Conservation (phyloP, 1,284 basidiomycete species). For the Leccinum solheimii region DNA sequence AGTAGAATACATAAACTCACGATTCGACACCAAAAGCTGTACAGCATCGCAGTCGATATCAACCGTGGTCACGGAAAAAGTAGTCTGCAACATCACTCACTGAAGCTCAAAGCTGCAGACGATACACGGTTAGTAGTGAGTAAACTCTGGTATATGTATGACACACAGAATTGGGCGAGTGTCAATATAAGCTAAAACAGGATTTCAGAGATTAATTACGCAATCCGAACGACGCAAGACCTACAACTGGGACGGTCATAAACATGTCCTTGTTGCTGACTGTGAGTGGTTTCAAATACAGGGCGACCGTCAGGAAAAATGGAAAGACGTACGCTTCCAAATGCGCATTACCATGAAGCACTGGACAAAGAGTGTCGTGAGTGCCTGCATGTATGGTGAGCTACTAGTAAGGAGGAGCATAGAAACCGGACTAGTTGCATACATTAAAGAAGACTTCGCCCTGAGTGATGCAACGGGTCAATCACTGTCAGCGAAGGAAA, state of each 20-base stretch:
- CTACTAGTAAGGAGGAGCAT: not conserved
- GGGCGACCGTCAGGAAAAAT: not conserved
- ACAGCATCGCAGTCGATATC: not conserved
- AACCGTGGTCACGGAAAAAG: not conserved
- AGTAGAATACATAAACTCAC: slow-evolving; percentile 32
- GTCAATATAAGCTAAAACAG: slow-evolving; percentile 36
- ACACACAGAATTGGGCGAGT: slow-evolving; percentile 52
- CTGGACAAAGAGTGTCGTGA: slow-evolving; percentile 40
- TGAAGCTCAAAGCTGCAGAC: slow-evolving; percentile 15
- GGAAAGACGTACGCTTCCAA: slow-evolving; percentile 26
- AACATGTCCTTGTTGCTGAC: slow-evolving; percentile 29
- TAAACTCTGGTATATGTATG: not conserved
- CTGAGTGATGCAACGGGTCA: slow-evolving; percentile 18
- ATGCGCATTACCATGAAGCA: slow-evolving; percentile 34
- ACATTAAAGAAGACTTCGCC: slow-evolving; percentile 40
- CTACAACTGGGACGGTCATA: slow-evolving; percentile 12
- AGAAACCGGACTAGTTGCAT: not conserved
- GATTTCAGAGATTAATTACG: not conserved
- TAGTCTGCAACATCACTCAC: slow-evolving; percentile 17
- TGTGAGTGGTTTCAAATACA: slow-evolving; percentile 1
- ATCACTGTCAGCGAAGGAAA: not conserved
- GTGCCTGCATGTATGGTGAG: slow-evolving; percentile 17
- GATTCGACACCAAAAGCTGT: slow-evolving; percentile 42
- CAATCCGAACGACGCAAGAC: not conserved
- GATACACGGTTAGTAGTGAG: slow-evolving; percentile 4